A percentile compares a stretch with the other conserved stretches of the same genome.
Conservation (phyloP, 352 stramenopile species). For the Pythium chondricola region DNA sequence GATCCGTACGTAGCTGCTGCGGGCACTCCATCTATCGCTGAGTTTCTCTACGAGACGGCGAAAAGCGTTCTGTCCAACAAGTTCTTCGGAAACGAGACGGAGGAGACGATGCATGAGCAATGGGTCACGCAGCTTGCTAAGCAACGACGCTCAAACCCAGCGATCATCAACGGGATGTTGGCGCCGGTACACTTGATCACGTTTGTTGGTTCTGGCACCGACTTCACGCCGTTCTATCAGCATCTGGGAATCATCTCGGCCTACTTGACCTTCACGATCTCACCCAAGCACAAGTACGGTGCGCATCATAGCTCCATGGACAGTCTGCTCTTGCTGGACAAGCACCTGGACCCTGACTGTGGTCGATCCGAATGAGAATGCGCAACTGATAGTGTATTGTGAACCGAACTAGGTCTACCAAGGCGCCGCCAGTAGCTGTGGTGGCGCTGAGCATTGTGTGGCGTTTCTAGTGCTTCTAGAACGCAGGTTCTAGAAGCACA, state of each 20-base stretch:
- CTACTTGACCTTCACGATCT: conserved; percentile 48
- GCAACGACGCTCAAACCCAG: not conserved
- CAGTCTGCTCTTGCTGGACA: conserved; percentile 47
- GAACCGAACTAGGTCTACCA: too few species aligned
- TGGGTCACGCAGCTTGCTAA: conserved; percentile 9
- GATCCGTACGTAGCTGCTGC: conserved; percentile 39
- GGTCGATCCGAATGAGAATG: conserved; percentile 37
- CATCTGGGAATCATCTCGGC: conserved; percentile 81
- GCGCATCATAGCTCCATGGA: conserved; percentile 78
- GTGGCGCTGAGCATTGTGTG: too few species aligned
- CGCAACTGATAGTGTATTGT: too few species aligned
- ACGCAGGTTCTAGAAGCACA: too few species aligned
- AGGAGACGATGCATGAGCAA: conserved; percentile 36
- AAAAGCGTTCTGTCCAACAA: conserved; percentile 49
- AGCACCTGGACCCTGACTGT: too few species aligned
- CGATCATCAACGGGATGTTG: conserved; percentile 25
- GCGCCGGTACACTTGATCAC: conserved; percentile 46
- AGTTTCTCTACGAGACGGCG: conserved; percentile 46
- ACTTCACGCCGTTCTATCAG: conserved; percentile 84
- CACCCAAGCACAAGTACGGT: conserved; percentile 32
- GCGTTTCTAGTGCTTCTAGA: too few species aligned
- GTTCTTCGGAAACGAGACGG: conserved; percentile 22
- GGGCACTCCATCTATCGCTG: conserved; percentile 60
- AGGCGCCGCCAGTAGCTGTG: too few species aligned
- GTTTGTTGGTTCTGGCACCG: conserved; percentile 55